These are phyloP conservation scores for Favolaschia claudopus DNA, from an alignment of 768 basidiomycete genomes.

Conservation along the genomic window DNA sequence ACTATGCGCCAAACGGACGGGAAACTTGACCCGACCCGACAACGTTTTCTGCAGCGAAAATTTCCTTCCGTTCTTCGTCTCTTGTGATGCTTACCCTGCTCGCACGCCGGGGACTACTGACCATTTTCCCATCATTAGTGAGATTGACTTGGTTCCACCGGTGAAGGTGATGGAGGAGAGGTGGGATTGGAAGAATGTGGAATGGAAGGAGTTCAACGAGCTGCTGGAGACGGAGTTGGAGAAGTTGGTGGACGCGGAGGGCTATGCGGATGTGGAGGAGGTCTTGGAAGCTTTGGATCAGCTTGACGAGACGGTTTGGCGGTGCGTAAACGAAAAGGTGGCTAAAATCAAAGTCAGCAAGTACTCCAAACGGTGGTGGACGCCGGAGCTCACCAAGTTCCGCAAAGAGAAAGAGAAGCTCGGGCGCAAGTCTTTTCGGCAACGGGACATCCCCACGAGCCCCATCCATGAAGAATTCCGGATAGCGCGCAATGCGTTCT, in stretches of 20 bases:
- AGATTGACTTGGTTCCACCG: slow-evolving; percentile 25
- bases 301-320: background rate
- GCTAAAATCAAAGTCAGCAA: background rate
- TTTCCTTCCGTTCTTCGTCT: slow-evolving; percentile 19
- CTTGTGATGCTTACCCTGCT: slow-evolving; percentile 31
- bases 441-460: too few species aligned
- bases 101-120: slow-evolving; percentile 32
- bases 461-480: too few species aligned
- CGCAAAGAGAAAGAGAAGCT: too few species aligned
- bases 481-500: too few species aligned
- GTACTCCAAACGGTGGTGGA: background rate
- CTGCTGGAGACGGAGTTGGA: too few species aligned
- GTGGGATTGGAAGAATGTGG: slow-evolving; percentile 29
- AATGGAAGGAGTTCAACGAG: slow-evolving; percentile 33
- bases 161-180: background rate
- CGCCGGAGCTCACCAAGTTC: background rate
- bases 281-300: background rate
- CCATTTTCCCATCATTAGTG: slow-evolving; percentile 41
- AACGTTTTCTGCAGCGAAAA: slow-evolving; percentile 40
- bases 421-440: too few species aligned
- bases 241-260: background rate
- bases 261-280: background rate
- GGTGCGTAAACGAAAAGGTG: background rate
- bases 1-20: slow-evolving; percentile 21
- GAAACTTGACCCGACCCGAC: slow-evolving; percentile 43